Conservation (phyloP, 805 yeast species). For the Candida schatavii region DNA sequence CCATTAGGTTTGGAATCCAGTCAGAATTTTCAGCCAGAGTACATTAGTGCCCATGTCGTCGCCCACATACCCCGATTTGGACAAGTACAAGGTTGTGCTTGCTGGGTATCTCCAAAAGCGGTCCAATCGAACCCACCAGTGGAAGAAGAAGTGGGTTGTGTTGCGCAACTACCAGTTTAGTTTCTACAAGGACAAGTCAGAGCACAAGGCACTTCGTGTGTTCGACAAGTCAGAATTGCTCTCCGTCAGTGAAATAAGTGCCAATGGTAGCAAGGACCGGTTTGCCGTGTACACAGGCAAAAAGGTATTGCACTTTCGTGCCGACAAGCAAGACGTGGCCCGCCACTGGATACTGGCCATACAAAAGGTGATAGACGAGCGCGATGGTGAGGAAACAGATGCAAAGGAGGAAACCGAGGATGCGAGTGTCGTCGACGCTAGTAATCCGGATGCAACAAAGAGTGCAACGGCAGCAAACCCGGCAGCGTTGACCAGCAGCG, state of each 20-base stretch:
- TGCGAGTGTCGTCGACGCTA: not conserved
- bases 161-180: slow-evolving; percentile 35
- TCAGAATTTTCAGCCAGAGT: too few species aligned
- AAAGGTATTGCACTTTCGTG: slow-evolving; percentile 18
- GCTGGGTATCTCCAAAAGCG: slow-evolving; percentile 31
- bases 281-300: slow-evolving; percentile 23
- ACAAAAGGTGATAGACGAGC: not conserved
- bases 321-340: slow-evolving; percentile 9
- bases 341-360: slow-evolving; percentile 17
- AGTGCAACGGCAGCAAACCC: not conserved
- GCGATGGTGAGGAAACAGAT: not conserved
- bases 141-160: slow-evolving; percentile 41
- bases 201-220: slow-evolving; percentile 36
- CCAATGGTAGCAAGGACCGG: slow-evolving; percentile 8
- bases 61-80: not conserved
- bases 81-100: slow-evolving; percentile 17
- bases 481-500: not conserved
- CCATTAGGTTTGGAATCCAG: too few species aligned
- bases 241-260: slow-evolving; percentile 16
- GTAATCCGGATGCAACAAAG: not conserved
- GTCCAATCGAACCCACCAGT: slow-evolving; percentile 29
- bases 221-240: slow-evolving; percentile 19
- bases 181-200: slow-evolving; percentile 37
- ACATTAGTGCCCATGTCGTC: too few species aligned
- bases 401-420: slow-evolving; percentile 1